These are phyloP conservation scores for Cicer pinnatifidum DNA, from an alignment of 306 rosid genomes.

Conservation along the genomic window DNA sequence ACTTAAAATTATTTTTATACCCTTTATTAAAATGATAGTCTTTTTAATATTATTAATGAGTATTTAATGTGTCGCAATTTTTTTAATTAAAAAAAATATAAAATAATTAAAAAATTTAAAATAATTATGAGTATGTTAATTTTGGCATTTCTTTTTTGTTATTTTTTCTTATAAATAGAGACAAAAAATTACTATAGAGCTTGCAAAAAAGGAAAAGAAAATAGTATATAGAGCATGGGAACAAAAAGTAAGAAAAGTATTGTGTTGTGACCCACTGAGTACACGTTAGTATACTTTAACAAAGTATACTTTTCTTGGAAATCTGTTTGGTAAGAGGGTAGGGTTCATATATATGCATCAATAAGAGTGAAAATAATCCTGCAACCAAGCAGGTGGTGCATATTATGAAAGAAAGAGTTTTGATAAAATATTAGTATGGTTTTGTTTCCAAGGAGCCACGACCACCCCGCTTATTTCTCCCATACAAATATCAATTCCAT, in stretches of 20 bases:
- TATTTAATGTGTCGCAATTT: too few relatives aligned
- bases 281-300: conserved; percentile 50
- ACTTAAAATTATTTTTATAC: too few relatives aligned
- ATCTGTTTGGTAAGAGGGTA: conserved; percentile 48
- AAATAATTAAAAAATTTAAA: too few relatives aligned
- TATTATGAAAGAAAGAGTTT: conserved; percentile 34
- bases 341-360: conserved; percentile 45
- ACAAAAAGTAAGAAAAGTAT: conserved; percentile 44
- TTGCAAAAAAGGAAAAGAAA: too few relatives aligned
- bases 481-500: conserved; percentile 58
- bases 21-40: too few relatives aligned
- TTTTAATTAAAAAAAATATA: too few relatives aligned
- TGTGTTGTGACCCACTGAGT: conserved; percentile 32
- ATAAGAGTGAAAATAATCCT: conserved; percentile 47
- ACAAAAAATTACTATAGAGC: too few relatives aligned
- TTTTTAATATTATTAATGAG: too few relatives aligned
- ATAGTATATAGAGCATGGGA: conserved; percentile 41
- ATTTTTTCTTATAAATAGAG: too few relatives aligned
- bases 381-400: conserved; percentile 46
- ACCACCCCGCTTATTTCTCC: conserved; percentile 97
- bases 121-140: too few relatives aligned
- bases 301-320: conserved; percentile 76
- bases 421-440: conserved; percentile 26
- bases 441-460: conserved; percentile 85
- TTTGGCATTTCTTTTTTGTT: too few relatives aligned